phyloP scores from a whole-genome alignment of 2,329 filamentous ascomycete species.

The Decorospora gaudefroyi region DNA sequence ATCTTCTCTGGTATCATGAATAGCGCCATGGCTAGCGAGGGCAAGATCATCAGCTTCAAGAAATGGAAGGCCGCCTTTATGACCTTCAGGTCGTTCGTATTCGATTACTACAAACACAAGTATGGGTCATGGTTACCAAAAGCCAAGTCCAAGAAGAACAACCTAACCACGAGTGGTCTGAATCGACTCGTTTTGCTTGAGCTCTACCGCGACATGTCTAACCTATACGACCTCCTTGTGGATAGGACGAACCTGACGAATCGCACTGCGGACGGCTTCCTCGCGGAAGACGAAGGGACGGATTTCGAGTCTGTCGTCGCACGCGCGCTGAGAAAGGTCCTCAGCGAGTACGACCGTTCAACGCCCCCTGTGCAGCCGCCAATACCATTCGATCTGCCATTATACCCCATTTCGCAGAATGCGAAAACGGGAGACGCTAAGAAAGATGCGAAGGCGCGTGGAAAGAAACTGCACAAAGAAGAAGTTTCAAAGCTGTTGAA shows the following conservation, averaged over 20 bases:
- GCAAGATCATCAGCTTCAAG: constrained; percentile 79
- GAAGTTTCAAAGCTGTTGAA: constrained; percentile 78
- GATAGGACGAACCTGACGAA: constrained; percentile 79
- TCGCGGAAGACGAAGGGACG: constrained; percentile 59
- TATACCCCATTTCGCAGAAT: constrained; percentile 70
- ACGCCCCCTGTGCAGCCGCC: constrained; percentile 88
- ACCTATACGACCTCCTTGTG: constrained; percentile 85
- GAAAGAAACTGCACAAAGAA: constrained; percentile 74
- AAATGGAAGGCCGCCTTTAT: constrained; percentile 77
- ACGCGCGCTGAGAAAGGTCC: constrained; percentile 73
- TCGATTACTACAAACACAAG: constrained; percentile 69
- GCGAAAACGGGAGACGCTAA: constrained; percentile 70
- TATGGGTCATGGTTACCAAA: constrained; percentile 88
- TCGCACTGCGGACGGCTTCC: constrained; percentile 71
- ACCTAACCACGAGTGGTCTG: constrained; percentile 80
- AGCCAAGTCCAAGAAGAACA: constrained; percentile 87
- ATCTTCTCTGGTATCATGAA: constrained; percentile 86
- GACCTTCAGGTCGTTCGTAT: constrained; percentile 73
- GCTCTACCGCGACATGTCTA: constrained; percentile 83
- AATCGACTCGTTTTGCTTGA: constrained; percentile 82
- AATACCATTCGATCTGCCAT: constrained; percentile 85
- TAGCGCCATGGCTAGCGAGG: constrained; percentile 76
- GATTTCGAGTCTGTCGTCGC: constrained; percentile 62
- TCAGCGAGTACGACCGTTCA: constrained; percentile 87
- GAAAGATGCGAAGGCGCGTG: constrained; percentile 73